Evolutionary conservation across 2,329 filamentous ascomycete genomes (phyloP).

Genomic region (Epichloe sp.): DNA sequence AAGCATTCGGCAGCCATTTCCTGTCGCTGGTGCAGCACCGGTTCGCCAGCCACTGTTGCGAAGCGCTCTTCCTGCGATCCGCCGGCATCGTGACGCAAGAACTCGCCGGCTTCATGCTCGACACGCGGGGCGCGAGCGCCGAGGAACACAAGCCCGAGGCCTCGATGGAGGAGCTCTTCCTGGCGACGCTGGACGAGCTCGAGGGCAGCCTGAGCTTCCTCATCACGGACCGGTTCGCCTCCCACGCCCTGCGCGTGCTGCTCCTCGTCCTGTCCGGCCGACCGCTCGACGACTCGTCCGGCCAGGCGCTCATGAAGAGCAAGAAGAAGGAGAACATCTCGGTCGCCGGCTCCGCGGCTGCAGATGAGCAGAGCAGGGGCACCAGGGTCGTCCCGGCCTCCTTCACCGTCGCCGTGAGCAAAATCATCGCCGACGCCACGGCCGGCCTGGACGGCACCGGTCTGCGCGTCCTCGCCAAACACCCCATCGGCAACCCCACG

Average conservation of each 20-base stretch:
- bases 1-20: constrained; percentile 77
- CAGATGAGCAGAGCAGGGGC: constrained; percentile 30
- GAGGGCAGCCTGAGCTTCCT: constrained; percentile 72
- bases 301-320: constrained; percentile 69
- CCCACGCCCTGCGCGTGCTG: constrained; percentile 77
- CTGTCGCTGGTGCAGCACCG: constrained; percentile 83
- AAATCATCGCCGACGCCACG: constrained; percentile 69
- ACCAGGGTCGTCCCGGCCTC: constrained; percentile 58
- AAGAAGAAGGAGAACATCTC: constrained; percentile 80
- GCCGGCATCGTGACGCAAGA: constrained; percentile 70
- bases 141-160: constrained; percentile 36
- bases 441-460: constrained; percentile 65
- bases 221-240: constrained; percentile 78
- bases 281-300: constrained; percentile 56
- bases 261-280: constrained; percentile 76
- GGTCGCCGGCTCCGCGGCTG: constrained; percentile 40
- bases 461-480: constrained; percentile 70
- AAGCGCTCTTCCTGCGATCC: constrained; percentile 76
- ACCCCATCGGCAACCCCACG: constrained; percentile 83
- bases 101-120: constrained; percentile 36
- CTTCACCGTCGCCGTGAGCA: constrained; percentile 64
- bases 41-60: constrained; percentile 94
- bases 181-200: constrained; percentile 76
- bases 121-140: constrained; percentile 28
- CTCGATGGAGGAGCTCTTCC: constrained; percentile 74